Conservation (phyloP, 1,284 basidiomycete species). For the Rhodotorula glutinis region DNA sequence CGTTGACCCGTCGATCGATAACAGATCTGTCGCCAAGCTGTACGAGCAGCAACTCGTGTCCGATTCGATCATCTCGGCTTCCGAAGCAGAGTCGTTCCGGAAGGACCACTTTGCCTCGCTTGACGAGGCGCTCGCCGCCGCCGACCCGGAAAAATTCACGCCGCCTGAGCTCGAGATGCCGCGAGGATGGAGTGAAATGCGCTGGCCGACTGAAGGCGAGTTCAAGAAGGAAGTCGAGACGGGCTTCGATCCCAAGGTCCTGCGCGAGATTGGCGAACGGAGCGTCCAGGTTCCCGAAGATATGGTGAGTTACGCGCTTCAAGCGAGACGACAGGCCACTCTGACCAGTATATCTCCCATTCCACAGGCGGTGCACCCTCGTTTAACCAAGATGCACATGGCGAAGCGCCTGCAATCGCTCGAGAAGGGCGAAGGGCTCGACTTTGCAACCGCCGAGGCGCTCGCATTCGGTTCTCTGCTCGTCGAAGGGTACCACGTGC, state of each 20-base stretch:
- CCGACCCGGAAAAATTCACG: slow-evolving; percentile 52
- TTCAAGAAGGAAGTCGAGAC: slow-evolving; percentile 63
- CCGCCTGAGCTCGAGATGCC: slow-evolving; percentile 59
- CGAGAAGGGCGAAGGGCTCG: slow-evolving; percentile 66
- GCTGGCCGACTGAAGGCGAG: slow-evolving; percentile 63
- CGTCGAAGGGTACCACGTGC: slow-evolving; percentile 70
- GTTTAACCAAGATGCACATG: slow-evolving; percentile 68
- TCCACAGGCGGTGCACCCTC: slow-evolving; percentile 67
- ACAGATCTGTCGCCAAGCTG: slow-evolving; percentile 71
- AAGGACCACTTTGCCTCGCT: slow-evolving; percentile 61
- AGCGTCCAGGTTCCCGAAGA: slow-evolving; percentile 68
- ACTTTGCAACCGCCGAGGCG: slow-evolving; percentile 86
- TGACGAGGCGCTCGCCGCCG: slow-evolving; percentile 59
- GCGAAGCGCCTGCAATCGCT: slow-evolving; percentile 70
- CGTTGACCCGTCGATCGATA: slow-evolving; percentile 18
- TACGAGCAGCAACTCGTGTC: slow-evolving; percentile 74
- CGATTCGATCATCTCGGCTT: slow-evolving; percentile 58
- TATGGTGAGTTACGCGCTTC: slow-evolving; percentile 60
- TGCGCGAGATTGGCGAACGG: slow-evolving; percentile 62
- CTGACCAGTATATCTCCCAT: background rate
- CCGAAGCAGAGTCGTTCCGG: slow-evolving; percentile 57
- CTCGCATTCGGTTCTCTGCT: slow-evolving; percentile 80
- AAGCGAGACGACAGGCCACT: background rate
- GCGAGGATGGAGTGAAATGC: slow-evolving; percentile 63
- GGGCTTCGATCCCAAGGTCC: slow-evolving; percentile 58